Base-by-base conservation (phyloP, 2,329 filamentous ascomycete species). In the Cordyceps sp. region DNA sequence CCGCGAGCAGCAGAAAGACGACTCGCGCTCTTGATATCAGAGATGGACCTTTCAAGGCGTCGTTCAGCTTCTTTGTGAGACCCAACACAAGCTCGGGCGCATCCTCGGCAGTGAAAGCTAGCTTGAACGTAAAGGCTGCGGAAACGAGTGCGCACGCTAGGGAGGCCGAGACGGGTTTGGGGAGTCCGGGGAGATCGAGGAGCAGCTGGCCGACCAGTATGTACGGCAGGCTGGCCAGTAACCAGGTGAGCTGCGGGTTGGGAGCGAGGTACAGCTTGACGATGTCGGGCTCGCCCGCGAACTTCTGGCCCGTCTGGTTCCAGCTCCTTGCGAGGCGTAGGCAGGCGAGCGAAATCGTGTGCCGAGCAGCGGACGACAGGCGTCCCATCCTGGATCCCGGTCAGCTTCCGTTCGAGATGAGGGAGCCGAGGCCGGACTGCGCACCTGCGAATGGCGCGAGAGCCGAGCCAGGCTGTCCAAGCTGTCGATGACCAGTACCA, bases 281-380 rank as follows among this genome's bases (percentile, higher is more conserved):
- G 29, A 96, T 81, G 46, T 96, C 90, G 18, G 84, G 73, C 25
- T 78, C 79, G n/a, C 86, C 86, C 2, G 90, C 79, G 44, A 84
- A 86, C 52, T 98, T 98, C 49, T 96, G 88, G 5, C 90, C 90
- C 0, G 90, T 96, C 52, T 96, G 90, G 47, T 96, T 96, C 88
- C 88, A 98, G 34, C 78, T 69, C 27, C 83, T 64, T 24, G 74
- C 59, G 3, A 93, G 44, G 23, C 86, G 70, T 33, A 82, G 67
- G 7, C 71, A 55, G 2, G 64, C 45, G 7, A 88, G 60, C 0
- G 80, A 59, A 21, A 65, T 44, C 5, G 53, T 18, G 8, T 48
- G 37, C 37, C 42, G 47, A 12, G 68, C 25, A 2, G 48, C 40
- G 7, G 49, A 46, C 5, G 47, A 30, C 0, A 50, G 26, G 2